Evolutionary conservation across 2,329 filamentous ascomycete species (phyloP).

Genomic region (Tolypocladium paradoxum): DNA sequence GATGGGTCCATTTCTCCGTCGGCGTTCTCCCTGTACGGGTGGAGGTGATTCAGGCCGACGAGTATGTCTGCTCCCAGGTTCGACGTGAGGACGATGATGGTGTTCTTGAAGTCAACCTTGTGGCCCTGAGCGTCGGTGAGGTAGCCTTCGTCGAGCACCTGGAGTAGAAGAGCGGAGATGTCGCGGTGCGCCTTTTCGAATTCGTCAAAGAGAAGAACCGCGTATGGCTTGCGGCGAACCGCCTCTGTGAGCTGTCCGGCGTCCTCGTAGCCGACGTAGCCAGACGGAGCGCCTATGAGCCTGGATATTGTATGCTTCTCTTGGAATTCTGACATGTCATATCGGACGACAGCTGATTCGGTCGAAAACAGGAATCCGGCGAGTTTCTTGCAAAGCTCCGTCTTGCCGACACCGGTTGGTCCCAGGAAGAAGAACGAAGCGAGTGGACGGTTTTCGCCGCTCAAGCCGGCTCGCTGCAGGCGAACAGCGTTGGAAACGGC

Average conservation of each 20-base stretch:
- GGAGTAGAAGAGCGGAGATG: slow-evolving; percentile 81
- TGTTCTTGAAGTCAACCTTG: slow-evolving; percentile 94
- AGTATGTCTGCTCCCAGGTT: slow-evolving; percentile 91
- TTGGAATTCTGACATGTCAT: slow-evolving; percentile 97
- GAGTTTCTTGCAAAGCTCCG: slow-evolving; percentile 92
- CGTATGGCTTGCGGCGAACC: slow-evolving; percentile 88
- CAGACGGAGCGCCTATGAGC: slow-evolving; percentile 84
- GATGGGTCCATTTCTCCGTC: slow-evolving; percentile 61
- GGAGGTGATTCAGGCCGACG: slow-evolving; percentile 58
- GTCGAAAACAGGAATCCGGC: slow-evolving; percentile 89
- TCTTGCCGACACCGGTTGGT: slow-evolving; percentile 94
- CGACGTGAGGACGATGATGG: slow-evolving; percentile 90
- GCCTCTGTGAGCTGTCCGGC: slow-evolving; percentile 94
- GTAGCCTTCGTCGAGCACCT: slow-evolving; percentile 93
- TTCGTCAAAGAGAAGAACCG: slow-evolving; percentile 89
- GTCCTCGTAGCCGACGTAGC: slow-evolving; percentile 94
- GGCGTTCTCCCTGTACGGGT: slow-evolving; percentile 50
- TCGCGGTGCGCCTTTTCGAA: slow-evolving; percentile 97
- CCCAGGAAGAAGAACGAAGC: slow-evolving; percentile 98
- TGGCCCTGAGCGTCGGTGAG: slow-evolving; percentile 92
- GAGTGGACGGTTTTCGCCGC: slow-evolving; percentile 80
- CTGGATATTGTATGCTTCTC: slow-evolving; percentile 94
- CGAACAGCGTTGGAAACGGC: slow-evolving; percentile 89
- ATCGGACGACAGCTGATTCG: slow-evolving; percentile 79
- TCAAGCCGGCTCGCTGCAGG: slow-evolving; percentile 85